Evolutionary conservation across 2,329 filamentous ascomycete genomes (phyloP).

Genomic region (Aspergillus sp.): DNA sequence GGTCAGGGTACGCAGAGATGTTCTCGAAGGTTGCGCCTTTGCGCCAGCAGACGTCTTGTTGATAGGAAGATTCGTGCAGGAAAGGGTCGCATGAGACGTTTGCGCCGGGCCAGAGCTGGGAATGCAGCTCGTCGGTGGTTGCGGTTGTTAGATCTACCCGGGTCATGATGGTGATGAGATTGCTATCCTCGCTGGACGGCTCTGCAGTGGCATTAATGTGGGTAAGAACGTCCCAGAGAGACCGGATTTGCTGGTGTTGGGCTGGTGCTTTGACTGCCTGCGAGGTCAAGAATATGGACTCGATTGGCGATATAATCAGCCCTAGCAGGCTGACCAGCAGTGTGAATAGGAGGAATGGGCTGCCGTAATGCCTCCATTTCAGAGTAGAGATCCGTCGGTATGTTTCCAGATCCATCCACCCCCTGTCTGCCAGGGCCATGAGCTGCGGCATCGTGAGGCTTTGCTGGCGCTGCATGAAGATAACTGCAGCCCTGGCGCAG

Average conservation of each 20-base stretch:
- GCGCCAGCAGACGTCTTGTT: not conserved
- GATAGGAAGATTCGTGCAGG: not conserved
- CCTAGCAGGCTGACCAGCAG: conserved; percentile 22
- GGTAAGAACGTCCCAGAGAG: not conserved
- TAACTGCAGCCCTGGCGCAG: conserved; percentile 24
- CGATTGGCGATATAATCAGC: conserved; percentile 23
- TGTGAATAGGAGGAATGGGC: conserved; percentile 21
- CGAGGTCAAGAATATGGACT: conserved; percentile 19
- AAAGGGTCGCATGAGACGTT: conserved; percentile 1
- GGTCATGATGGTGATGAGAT: not conserved
- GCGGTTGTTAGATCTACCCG: not conserved
- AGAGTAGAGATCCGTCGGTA: not conserved
- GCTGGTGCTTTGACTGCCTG: not conserved
- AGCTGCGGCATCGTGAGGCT: conserved; percentile 21
- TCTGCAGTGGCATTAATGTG: not conserved
- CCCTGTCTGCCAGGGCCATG: conserved; percentile 22
- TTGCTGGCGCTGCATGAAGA: conserved; percentile 24
- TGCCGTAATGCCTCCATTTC: conserved; percentile 21
- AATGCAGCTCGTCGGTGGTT: conserved; percentile 2
- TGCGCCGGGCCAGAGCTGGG: conserved; percentile 10
- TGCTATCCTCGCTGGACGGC: not conserved
- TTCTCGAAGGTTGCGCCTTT: not conserved
- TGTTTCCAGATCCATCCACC: conserved; percentile 20
- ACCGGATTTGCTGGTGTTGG: not conserved
- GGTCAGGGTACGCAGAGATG: conserved; percentile 16